Evolutionary conservation across 1,284 basidiomycete genomes (phyloP).

Genomic region (Malassezia psittaci): DNA sequence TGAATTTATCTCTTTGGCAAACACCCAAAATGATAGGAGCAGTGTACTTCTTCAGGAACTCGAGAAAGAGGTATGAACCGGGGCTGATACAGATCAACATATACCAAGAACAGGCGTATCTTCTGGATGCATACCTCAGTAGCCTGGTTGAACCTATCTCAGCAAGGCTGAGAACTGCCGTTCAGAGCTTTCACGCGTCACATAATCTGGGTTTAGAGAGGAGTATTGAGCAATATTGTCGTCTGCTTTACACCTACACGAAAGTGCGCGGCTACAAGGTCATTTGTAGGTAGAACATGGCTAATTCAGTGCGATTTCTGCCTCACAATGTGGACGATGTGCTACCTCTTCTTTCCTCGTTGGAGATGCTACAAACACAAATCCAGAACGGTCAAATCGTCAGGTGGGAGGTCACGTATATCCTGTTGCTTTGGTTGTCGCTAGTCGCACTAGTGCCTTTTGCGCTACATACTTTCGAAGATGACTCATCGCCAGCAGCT

Average conservation of each 20-base stretch:
- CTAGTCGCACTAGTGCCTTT: constrained; percentile 91
- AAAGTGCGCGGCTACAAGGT: constrained; percentile 87
- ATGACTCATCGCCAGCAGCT: neutral
- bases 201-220: neutral
- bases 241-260: constrained; percentile 69
- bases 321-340: constrained; percentile 79
- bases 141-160: constrained; percentile 68
- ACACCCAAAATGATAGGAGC: neutral
- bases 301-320: constrained; percentile 59
- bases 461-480: constrained; percentile 54
- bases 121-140: constrained; percentile 92
- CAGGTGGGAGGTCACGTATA: constrained; percentile 71
- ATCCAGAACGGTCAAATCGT: neutral
- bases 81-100: constrained; percentile 54
- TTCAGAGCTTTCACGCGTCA: neutral
- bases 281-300: constrained; percentile 60
- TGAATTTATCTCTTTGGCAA: constrained; percentile 3
- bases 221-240: constrained; percentile 6
- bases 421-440: constrained; percentile 80
- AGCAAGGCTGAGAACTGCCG: constrained; percentile 26
- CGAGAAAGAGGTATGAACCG: neutral
- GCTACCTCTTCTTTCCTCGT: constrained; percentile 61
- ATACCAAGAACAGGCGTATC: constrained; percentile 77
- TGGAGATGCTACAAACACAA: constrained; percentile 50
- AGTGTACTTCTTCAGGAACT: neutral